Conservation (phyloP, 805 yeast species). For the Wickerhamiella kurtzmanii region DNA sequence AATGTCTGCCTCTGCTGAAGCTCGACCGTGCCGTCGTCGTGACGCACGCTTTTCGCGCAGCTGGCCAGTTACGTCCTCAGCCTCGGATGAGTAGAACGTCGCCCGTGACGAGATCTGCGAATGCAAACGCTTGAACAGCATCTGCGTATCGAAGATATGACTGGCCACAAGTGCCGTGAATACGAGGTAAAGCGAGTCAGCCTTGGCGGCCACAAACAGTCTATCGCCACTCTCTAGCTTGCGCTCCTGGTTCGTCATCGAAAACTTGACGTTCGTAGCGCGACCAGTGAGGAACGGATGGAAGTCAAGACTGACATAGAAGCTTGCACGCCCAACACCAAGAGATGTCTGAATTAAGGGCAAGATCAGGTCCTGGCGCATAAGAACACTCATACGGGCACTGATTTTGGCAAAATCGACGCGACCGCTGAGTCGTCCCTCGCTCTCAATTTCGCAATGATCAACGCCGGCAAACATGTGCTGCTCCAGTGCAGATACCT, state of each 20-base stretch:
- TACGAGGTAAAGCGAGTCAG: constrained; percentile 45
- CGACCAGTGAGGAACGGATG: constrained; percentile 65
- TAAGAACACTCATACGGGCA: constrained; percentile 53
- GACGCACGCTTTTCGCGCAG: neutral
- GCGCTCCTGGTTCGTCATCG: constrained; percentile 48
- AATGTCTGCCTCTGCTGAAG: neutral
- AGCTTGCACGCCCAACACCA: constrained; percentile 41
- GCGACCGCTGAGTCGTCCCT: constrained; percentile 71
- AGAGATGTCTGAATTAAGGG: constrained; percentile 57
- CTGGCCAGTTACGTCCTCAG: neutral
- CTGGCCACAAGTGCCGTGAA: constrained; percentile 80
- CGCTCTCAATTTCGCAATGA: constrained; percentile 37
- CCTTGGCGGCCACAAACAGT: constrained; percentile 25
- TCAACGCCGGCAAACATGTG: constrained; percentile 50
- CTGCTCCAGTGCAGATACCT: constrained; percentile 58
- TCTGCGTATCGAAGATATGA: constrained; percentile 62
- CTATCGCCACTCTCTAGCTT: constrained; percentile 38
- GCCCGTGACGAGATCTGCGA: constrained; percentile 12
- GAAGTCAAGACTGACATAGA: constrained; percentile 65
- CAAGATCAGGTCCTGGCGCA: constrained; percentile 43
- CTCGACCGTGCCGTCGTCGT: neutral
- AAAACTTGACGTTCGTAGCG: constrained; percentile 35
- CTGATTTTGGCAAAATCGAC: constrained; percentile 38
- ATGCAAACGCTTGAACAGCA: constrained; percentile 21
- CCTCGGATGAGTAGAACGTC: neutral